phyloP scores from a whole-genome alignment of 768 basidiomycete genomes.

The Lentinula sp. region DNA sequence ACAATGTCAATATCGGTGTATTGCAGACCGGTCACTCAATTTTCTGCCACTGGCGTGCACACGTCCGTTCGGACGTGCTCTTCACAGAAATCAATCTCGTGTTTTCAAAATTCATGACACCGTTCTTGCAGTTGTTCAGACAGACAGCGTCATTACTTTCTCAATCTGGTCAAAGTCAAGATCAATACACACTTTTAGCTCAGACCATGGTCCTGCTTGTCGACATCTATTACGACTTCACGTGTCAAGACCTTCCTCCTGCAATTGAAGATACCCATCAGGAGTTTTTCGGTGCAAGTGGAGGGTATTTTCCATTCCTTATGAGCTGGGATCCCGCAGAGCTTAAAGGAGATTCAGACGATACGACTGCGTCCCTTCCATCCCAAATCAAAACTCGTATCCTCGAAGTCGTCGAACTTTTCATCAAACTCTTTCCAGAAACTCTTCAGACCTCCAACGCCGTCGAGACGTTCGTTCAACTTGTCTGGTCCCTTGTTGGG shows the following conservation, averaged over 20 bases:
- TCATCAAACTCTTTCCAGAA: conserved; percentile 79
- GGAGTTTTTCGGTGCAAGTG: conserved; percentile 69
- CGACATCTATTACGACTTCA: conserved; percentile 91
- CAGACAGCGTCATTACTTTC: conserved; percentile 52
- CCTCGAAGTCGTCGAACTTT: conserved; percentile 87
- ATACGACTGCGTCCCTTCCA: conserved; percentile 77
- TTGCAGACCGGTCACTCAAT: conserved; percentile 95
- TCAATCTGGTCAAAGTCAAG: conserved; percentile 25
- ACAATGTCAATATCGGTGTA: conserved; percentile 83
- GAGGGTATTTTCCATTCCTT: conserved; percentile 76
- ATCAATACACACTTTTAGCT: conserved; percentile 47
- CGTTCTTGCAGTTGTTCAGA: conserved; percentile 81
- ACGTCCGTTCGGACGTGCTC: conserved; percentile 80
- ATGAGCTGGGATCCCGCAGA: conserved; percentile 72
- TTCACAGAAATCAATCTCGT: conserved; percentile 92
- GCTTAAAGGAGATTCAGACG: conserved; percentile 70
- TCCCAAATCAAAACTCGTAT: conserved; percentile 86
- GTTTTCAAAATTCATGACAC: conserved; percentile 71
- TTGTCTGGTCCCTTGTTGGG: conserved; percentile 87
- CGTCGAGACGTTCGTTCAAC: conserved; percentile 71
- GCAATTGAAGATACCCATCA: conserved; percentile 85
- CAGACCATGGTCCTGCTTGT: conserved; percentile 74
- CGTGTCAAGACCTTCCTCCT: conserved; percentile 91
- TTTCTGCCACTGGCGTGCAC: conserved; percentile 89
- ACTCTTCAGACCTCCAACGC: conserved; percentile 58